phyloP scores from a whole-genome alignment of 1,284 basidiomycete species.

The Trichosporon faecale region DNA sequence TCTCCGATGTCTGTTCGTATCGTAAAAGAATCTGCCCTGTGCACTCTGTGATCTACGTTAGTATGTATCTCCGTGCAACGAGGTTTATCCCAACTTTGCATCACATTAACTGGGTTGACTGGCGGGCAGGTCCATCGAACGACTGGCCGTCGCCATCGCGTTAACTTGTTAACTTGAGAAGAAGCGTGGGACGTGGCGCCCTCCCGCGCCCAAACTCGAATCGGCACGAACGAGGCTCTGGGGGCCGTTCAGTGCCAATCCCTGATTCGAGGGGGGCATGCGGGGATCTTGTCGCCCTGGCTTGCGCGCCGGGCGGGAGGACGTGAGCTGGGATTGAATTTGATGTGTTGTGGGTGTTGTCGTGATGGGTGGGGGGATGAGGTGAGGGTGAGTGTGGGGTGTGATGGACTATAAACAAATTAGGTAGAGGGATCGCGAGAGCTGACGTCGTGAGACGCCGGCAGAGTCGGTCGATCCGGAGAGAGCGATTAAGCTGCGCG shows the following conservation, averaged over 20 bases:
- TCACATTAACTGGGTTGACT: constrained; percentile 1
- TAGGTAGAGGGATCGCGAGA: neutral
- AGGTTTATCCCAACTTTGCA: neutral
- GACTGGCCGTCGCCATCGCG: neutral
- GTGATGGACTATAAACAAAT: neutral
- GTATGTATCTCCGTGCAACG: neutral
- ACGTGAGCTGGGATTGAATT: neutral
- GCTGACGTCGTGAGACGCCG: neutral
- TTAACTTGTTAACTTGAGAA: neutral
- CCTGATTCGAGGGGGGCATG: constrained; percentile 30
- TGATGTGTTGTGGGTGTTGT: constrained; percentile 4
- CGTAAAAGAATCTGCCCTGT: no score
- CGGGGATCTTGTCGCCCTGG: constrained; percentile 31
- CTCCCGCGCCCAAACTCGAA: constrained; percentile 42
- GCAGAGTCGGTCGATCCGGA: neutral
- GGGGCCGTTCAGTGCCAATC: neutral
- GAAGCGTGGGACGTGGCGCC: constrained; percentile 29
- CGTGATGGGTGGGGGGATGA: neutral
- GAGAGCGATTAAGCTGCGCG: constrained; percentile 1
- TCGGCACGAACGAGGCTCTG: constrained; percentile 12
- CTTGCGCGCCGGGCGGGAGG: constrained; percentile 22
- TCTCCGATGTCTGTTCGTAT: no score
- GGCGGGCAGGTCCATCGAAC: neutral
- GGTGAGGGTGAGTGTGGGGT: neutral
- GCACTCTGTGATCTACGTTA: no score